A percentile compares a stretch with the other conserved stretches of the same genome.
Conservation (phyloP, 129 eudicot genomes). For the Ambrosia trifida region DNA sequence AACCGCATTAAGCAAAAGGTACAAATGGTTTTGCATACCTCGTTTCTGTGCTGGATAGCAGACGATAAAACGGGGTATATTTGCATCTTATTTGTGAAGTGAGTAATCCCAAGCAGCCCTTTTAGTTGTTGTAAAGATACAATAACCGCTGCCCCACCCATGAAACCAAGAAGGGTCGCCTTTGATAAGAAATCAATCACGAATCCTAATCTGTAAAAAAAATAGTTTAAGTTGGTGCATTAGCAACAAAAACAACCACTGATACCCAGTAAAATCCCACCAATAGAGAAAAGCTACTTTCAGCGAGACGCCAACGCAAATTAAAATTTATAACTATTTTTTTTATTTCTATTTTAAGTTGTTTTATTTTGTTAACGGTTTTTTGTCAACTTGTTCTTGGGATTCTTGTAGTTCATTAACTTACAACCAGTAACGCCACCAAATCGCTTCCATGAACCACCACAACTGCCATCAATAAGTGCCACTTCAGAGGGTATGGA, state of each 20-base stretch:
- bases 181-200: conserved; percentile 92
- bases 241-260: background rate
- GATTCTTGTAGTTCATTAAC: no score
- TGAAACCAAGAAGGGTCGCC: conserved; percentile 95
- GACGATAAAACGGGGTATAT: conserved; percentile 78
- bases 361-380: no score
- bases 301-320: no score
- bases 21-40: conserved; percentile 39
- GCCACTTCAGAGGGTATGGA: no score
- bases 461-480: no score
- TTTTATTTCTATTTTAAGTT: no score
- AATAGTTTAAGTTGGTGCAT: background rate
- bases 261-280: no score
- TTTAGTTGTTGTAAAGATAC: conserved; percentile 94
- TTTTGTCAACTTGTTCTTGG: no score
- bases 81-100: conserved; percentile 93
- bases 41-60: conserved; percentile 59
- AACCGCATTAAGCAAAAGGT: background rate
- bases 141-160: conserved; percentile 98
- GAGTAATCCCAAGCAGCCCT: conserved; percentile 93
- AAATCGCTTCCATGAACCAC: no score
- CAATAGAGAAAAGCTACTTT: no score
- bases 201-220: conserved; percentile 76
- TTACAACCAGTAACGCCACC: no score
- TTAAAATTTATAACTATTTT: no score